Evolutionary conservation across 2,329 filamentous ascomycete species (phyloP), one percentile per base, ranked within the genome.

Genomic region (Hortaea werneckii): DNA sequence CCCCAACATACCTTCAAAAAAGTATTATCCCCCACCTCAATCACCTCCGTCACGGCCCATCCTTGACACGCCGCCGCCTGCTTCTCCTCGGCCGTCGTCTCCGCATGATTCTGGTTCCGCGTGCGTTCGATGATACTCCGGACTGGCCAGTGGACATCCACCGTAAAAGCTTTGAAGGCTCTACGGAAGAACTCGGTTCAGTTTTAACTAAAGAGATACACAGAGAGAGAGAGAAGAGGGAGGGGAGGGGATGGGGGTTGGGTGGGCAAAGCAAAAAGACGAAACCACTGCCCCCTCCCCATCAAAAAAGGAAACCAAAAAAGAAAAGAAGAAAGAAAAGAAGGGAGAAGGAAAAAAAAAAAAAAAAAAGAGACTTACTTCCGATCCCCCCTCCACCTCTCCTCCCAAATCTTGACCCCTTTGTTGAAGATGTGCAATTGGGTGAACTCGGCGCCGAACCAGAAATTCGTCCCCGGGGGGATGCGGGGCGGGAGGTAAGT

Each of bases 131-230:
- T 55, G 2, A 65, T 49, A n/a, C 57, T 49, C 13, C 41, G 44
- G 11, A 61, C 54, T 3, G 50, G 51, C 34, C 58, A 54, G 5
- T 43, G 30, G 1, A 59, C 59, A 38, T 49, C 44, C 11, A 61
- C 61, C 11, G 55, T 56, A 48, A 62, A 64, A n/a, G 60, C 58
- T 38, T 63, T 64, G 50, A 64, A 61, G 10, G 46, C 42, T 5
- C 58, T 48, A 29, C 20, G 20, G 20, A 20, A 20, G 4, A 20
- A 20, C 4, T 20, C 20, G 20, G 20, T 20, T 20, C 20, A 20
- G 20, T 20, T 20, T 20, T 20, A 20, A 20, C 20, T 20, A 2
- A n/a, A n/a, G n/a, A 2, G 20, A 20, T 2, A 20, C 20, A 20
- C 20, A 20, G 2, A 20, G 20, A 20, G 20, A 20, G 20, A 20